Base-by-base conservation (phyloP, 331 rosid genomes). In the Malus hybrid region DNA sequence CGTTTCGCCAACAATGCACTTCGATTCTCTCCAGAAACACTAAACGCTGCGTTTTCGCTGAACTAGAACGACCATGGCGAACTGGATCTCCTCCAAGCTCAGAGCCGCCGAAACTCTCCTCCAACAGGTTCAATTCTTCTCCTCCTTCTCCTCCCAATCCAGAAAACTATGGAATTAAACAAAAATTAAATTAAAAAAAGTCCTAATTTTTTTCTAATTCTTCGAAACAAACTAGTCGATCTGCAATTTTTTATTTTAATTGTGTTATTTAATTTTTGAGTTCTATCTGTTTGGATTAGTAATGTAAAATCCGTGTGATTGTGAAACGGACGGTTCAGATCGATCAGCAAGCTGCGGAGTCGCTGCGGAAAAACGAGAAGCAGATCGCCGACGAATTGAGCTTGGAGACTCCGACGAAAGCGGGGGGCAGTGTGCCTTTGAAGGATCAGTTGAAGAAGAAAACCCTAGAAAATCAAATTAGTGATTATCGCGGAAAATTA, bases 321-420 rank as follows among this genome's bases (percentile, higher is more conserved):
- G 39, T 66, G 67, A 15, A 69, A 78, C 73, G 81, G 36, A 77
- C 79, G 83, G 67, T 78, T 80, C 84, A 94, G 99, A 87, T 94
- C 81, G 99, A 94, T 79, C 96, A 92, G 83, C 97, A 94, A 92
- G 97, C 99, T 31, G 99, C 99, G 16, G 99, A 90, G 62, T 90
- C 96, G 67, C 92, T 94, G 74, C 84, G 89, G 62, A 94, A 94
- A 85, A 83, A 83, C 79, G 99, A 94, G 82, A 82, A 70, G 76
- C 72, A 84, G 81, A 78, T 33, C 62, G 79, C 71, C 2, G 91
- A 89, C 46, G 92, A 87, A 44, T 71, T 79, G 19, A 80, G 69
- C 68, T 62, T 86, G 32, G 92, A 75, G 50, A 79, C 87, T 52
- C 86, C 85, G 48, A 65, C 83, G 1, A 92, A 80, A 83, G 64